Evolutionary conservation across 495 filamentous ascomycete genomes (phyloP), one percentile per base, ranked within the genome.

Genomic region (Penicillium steckii): DNA sequence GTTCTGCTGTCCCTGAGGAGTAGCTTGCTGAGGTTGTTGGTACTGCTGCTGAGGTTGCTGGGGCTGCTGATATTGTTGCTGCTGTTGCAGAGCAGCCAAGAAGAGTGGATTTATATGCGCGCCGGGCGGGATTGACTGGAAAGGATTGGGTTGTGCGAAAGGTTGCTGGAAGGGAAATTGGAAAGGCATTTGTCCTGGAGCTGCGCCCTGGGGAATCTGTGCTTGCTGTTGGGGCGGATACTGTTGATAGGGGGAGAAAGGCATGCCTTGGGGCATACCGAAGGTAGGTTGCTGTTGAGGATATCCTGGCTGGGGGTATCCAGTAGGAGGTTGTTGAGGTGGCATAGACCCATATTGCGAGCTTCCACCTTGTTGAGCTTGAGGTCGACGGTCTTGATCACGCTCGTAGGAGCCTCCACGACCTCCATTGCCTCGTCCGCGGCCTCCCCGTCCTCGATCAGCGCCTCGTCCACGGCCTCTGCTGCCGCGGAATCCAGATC

Each of bases 31-130:
- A 3, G 69, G 59, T 54, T 78, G 79, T 24, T 61, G 67, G 13
- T 67, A 44, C 15, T 68, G 62, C 21, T 66, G 67, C 13, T 66
- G 65, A 29, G 60, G 64, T 44, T 65, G 65, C 44, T 68, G 65
- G 46, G 70, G 65, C 46, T 72, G 75, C 44, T 72, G 66, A 13
- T 57, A 59, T 49, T 76, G 72, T 23, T 68, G 72, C 32, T 72
- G 70, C 44, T 75, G 73, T 46, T 76, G 73, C 48, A 76, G 46
- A 22, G 66, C 65, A 53, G 72, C 73, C 53, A 88, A 75, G 69
- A 89, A 85, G 1, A 81, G 75, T 5, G 86, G 86, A 47, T 86
- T 88, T 55, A 89, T 76, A 46, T 85, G 84, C 1, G 80, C 74
- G 26, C 80, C 83, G n/a, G 70, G 60, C 1, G 74, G 71, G 6